Evolutionary conservation across 2,329 filamentous ascomycete genomes (phyloP), one percentile per base, ranked within the genome.

Genomic region (Cyphellophora attinorum): DNA sequence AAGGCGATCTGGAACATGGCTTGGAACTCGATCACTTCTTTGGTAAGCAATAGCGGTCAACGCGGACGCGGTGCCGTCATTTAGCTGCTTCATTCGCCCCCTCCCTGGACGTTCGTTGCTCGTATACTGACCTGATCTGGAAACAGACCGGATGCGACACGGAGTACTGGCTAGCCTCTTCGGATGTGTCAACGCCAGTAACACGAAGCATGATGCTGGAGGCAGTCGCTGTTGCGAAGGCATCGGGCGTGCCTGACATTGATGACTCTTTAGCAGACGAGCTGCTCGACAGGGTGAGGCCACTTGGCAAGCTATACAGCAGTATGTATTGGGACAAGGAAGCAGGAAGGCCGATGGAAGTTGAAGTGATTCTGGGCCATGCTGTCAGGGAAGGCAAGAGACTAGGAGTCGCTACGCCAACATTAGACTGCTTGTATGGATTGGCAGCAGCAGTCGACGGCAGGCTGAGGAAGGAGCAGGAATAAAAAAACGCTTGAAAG

Each of bases 281-380:
- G 16, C 41, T 65, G 13, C 54, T 66, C 17, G 50, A 51, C 1
- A 57, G 53, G 34, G 61, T 64, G 2, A 44, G 59, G 14, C 49
- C 50, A 1, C 53, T 67, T 54, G 56, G 57, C 2, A 51, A 51
- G 0, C 57, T 66, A 29, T 55, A 51, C 14, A 65, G 58, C 32
- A 65, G 62, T 40, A 68, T 67, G 64, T 60, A 64, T 40, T 56
- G 53, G 1, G 64, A 68, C 39, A 55, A 50, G 25, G 57, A 58
- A 33, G 56, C 52, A 31, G 60, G 60, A 2, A 47, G 60, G 17
- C 54, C 57, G 2, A 53, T 67, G 54, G 64, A 67, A 44, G 54
- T 65, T n/a, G 62, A 67, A 34, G 60, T 66, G 1, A 67, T 68
- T 16, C 39, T 68, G 15, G 64, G 63, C 0, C 58, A 54, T 29